Evolutionary conservation across 2,329 filamentous ascomycete species (phyloP), one percentile per base, ranked within the genome.

Genomic region (Dactylellina parvicollis): DNA sequence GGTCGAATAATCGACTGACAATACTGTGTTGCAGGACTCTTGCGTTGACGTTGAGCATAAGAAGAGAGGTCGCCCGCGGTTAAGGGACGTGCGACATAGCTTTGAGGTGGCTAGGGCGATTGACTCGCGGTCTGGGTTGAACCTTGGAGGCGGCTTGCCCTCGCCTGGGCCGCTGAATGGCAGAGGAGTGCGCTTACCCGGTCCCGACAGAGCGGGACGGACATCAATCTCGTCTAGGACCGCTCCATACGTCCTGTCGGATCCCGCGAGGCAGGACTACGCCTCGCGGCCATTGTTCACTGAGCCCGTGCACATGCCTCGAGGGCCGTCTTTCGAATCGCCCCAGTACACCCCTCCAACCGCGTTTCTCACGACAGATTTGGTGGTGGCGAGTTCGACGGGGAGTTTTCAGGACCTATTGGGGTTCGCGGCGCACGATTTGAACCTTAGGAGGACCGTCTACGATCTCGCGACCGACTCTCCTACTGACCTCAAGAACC

Each of bases 1-100:
- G 3, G 22, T 56, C 16, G 4, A 14, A 36, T 8, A n/a, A 7
- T 46, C 16, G 12, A 44, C 67, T 72, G 40, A 72, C 52, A 34
- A 59, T 22, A 18, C 54, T 74, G 36, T 77, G 50, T 69, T 70
- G 78, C 85, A 94, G 83, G 90, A 92, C 67, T 85, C 88, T 5
- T 95, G 91, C 79, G 84, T 92, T 77, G 91, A 95, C 80, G 91
- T 95, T 32, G 89, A 92, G 78, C 91, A 95, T 81, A 95, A 94
- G 81, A 95, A 94, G 80, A 84, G 91, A 77, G 91, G 91, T 42
- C 86, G 91, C 52, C 91, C 91, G 71, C 86, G 91, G 75, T 83
- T 95, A 76, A 87, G 91, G 77, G 91, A 94, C 78, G 89, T 91
- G 71, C 83, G 86, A 82, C 77, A 79, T 81, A 60, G 80, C 80